Conservation (phyloP, 2,329 filamentous ascomycete species). For the Pseudogymnoascus sp. region DNA sequence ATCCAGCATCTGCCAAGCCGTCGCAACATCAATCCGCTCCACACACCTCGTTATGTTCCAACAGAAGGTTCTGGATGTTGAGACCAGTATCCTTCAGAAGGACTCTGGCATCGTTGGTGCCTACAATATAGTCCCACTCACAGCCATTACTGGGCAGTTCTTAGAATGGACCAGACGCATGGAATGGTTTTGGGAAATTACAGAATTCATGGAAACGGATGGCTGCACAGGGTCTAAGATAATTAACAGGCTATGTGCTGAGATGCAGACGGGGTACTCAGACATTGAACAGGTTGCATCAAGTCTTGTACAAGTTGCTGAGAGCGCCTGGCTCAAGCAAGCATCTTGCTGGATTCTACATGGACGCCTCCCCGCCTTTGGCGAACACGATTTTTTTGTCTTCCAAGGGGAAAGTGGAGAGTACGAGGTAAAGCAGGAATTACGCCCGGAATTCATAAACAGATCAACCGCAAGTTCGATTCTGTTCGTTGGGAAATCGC, state of each 20-base stretch:
- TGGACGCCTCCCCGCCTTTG: conserved; percentile 70
- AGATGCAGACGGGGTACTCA: conserved; percentile 78
- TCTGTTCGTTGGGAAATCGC: conserved; percentile 80
- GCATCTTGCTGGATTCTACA: conserved; percentile 86
- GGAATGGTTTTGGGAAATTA: conserved; percentile 75
- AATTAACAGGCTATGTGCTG: conserved; percentile 67
- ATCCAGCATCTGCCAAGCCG: conserved; percentile 79
- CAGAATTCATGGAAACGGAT: conserved; percentile 54
- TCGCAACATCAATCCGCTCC: conserved; percentile 68
- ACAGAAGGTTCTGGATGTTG: conserved; percentile 74
- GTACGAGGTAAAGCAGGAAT: conserved; percentile 48
- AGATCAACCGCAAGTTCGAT: conserved; percentile 69
- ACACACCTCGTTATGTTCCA: conserved; percentile 75
- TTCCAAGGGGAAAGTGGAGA: conserved; percentile 38
- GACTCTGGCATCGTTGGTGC: conserved; percentile 79
- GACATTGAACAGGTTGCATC: conserved; percentile 74
- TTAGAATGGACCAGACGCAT: conserved; percentile 77
- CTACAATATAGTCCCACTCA: conserved; percentile 88
- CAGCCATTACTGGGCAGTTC: conserved; percentile 75
- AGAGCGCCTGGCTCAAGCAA: conserved; percentile 87
- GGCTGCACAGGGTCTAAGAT: conserved; percentile 60
- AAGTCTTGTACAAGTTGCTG: conserved; percentile 66
- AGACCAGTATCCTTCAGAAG: conserved; percentile 64
- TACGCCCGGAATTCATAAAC: conserved; percentile 75
- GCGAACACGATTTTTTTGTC: conserved; percentile 82